Evolutionary conservation across 1,139 yeast species (phyloP), one percentile per base, ranked within the genome.

Genomic region (Geotrichum histeridarum): DNA sequence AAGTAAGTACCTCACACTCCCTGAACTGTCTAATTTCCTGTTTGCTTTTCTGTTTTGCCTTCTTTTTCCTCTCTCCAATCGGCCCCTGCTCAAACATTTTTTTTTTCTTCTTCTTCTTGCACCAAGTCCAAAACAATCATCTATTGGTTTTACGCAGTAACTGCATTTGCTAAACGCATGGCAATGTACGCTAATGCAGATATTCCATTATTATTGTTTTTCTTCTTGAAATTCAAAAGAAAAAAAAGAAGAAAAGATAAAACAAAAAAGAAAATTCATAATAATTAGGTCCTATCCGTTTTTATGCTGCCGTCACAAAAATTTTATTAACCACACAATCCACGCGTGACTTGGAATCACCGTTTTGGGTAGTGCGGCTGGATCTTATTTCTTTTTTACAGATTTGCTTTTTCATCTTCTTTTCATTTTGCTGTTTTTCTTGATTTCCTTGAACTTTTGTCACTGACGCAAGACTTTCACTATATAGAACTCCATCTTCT

Each of bases 401-500:
- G 27, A 22, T 27, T 33, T 45, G 11, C 33, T 31, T 22, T 11
- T 17, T 15, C 35, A n/a, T 15, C 33, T 30, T 42, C 18, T 36
- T 15, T n/a, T 14, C 15, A 8, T 17, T 37, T 46, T 46, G 36
- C 42, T 46, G 14, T 48, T 14, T 39, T 48, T 39, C 15, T 46
- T 17, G 22, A 7, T 27, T 27, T 35, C 37, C 1, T 45, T 18
- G 27, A 3, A 22, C 27, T 22, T 22, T 22, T 22, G 27, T 22
- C 27, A 22, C 27, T 22, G 27, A 22, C 27, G 5, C 27, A 22
- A 22, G 27, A 22, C 27, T 22, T 22, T 22, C 27, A 22, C 27
- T 22, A 5, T 35, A 11, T 43, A 56, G 59, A 59, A 81, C 86
- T 5, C 88, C 89, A 27, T 80, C 85, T 7, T 81, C 89, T 3